These are phyloP conservation scores for Parasarocladium wereldwijsianum DNA, from an alignment of 2,329 filamentous ascomycete genomes.

Conservation along the genomic window DNA sequence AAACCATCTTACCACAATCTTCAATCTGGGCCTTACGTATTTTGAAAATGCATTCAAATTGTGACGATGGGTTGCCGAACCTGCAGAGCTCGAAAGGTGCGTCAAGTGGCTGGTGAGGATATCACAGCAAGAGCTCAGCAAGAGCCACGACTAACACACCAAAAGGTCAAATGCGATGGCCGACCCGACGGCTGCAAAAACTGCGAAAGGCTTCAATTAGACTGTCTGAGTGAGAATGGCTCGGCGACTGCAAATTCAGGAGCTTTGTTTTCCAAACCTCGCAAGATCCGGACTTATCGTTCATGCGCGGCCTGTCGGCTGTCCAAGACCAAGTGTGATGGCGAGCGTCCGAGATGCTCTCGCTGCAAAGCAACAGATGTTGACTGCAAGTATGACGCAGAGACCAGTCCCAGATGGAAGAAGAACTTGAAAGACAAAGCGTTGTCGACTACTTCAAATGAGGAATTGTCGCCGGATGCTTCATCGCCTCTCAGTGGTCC, in stretches of 20 bases:
- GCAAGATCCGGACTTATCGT: constrained; percentile 25
- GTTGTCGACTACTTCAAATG: too few relatives aligned
- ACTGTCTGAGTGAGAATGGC: constrained; percentile 22
- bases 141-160: constrained; percentile 2
- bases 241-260: background rate
- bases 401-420: constrained; percentile 8
- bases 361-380: constrained; percentile 18
- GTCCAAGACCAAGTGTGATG: constrained; percentile 27
- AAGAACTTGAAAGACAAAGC: background rate
- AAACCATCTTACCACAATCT: too few relatives aligned
- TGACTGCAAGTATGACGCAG: constrained; percentile 24
- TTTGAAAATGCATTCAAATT: too few relatives aligned
- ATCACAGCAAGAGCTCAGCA: background rate
- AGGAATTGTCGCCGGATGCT: too few relatives aligned
- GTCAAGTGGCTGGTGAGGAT: too few relatives aligned
- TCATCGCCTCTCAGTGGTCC: too few relatives aligned
- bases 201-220: constrained; percentile 25
- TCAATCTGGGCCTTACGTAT: too few relatives aligned
- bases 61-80: constrained; percentile 23
- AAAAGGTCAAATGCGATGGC: constrained; percentile 26
- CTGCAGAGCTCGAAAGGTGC: constrained; percentile 24
- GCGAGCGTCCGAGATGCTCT: constrained; percentile 23
- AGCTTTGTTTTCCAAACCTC: constrained; percentile 11
- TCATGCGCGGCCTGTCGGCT: constrained; percentile 22
- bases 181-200: constrained; percentile 26